Base-by-base conservation (phyloP, 306 rosid genomes). In the Fragaria nilgerrensis region DNA sequence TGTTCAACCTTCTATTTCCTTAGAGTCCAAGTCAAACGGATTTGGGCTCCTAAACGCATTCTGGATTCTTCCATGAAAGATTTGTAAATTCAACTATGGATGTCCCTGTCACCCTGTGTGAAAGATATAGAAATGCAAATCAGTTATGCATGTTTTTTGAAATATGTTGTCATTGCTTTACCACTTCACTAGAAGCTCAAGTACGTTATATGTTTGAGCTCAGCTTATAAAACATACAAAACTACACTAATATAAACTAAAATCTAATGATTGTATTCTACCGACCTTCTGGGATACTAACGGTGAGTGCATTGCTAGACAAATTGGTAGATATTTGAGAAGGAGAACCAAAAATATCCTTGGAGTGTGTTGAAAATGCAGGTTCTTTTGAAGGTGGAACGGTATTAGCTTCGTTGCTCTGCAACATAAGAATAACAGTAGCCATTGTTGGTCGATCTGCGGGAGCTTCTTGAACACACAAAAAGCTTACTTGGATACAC, bases 381-480 rank as follows among this genome's bases (percentile, higher is more conserved):
- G 83, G 79, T 17, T 53, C 61, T 41, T 74, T 79, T 4, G 69
- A 72, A 8, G 39, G 1, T 27, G 83, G 79, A 74, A 79, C 75
- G 2, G 69, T 66, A 39, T 50, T 14, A 27, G 56, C 15, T 14
- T 50, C 47, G 27, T 15, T 39, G 20, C 27, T 62, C 6, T 49
- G 55, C 55, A 79, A 58, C 78, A 74, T 79, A 5, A 6, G 29
- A 13, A 70, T 63, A 25, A 74, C 74, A 3, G 39, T 39, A 0
- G 78, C 74, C 78, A 79, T 66, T 17, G 73, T 73, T 13, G 83
- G 83, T 7, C 78, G 78, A 29, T 74, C 70, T 37, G 3, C 39
- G 5, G 78, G 70, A 17, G 45, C 78, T 63, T 79, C 83, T 53
- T 79, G 83, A 2, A 79, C 83, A 66, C 83, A 79, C 68, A 73